Conservation (phyloP, 805 yeast species). For the Wickerhamomyces queroliae region DNA sequence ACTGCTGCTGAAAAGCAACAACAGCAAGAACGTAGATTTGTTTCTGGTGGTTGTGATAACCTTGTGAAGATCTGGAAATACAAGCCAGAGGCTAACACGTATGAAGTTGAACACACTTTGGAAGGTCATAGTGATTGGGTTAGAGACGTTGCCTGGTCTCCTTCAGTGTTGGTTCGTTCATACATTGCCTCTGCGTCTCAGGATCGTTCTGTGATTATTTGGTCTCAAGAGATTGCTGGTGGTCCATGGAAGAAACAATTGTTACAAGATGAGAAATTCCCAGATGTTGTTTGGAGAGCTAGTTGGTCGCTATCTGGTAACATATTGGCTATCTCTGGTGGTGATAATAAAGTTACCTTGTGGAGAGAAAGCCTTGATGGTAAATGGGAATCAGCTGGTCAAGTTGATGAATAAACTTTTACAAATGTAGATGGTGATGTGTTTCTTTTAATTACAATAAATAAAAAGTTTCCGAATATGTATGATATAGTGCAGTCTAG, state of each 20-base stretch:
- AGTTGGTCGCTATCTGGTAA: slow-evolving; percentile 97
- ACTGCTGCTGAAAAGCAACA: slow-evolving; percentile 23
- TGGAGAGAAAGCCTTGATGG: slow-evolving; percentile 96
- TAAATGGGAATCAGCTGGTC: slow-evolving; percentile 97
- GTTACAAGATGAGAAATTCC: slow-evolving; percentile 75
- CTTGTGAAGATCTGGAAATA: slow-evolving; percentile 86
- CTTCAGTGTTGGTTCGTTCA: slow-evolving; percentile 77
- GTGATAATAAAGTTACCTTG: slow-evolving; percentile 90
- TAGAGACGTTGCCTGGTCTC: slow-evolving; percentile 98
- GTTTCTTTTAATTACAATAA: too few relatives aligned
- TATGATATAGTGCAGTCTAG: background rate
- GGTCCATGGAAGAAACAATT: slow-evolving; percentile 78
- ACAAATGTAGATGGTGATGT: too few relatives aligned
- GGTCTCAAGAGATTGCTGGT: slow-evolving; percentile 75
- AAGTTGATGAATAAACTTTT: slow-evolving; percentile 64
- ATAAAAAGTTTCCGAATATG: too few relatives aligned
- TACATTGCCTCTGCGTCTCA: slow-evolving; percentile 96
- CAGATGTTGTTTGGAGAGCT: slow-evolving; percentile 98
- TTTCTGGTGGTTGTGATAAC: slow-evolving; percentile 93
- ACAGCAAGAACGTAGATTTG: slow-evolving; percentile 64
- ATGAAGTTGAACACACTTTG: slow-evolving; percentile 67
- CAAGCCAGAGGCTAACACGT: slow-evolving; percentile 48
- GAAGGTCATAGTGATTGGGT: slow-evolving; percentile 98
- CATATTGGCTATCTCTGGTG: slow-evolving; percentile 90
- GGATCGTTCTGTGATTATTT: slow-evolving; percentile 88